Evolutionary conservation across 257 asterid species (phyloP), one percentile per base, ranked within the genome.

Genomic region (Capsicum pubescens): DNA sequence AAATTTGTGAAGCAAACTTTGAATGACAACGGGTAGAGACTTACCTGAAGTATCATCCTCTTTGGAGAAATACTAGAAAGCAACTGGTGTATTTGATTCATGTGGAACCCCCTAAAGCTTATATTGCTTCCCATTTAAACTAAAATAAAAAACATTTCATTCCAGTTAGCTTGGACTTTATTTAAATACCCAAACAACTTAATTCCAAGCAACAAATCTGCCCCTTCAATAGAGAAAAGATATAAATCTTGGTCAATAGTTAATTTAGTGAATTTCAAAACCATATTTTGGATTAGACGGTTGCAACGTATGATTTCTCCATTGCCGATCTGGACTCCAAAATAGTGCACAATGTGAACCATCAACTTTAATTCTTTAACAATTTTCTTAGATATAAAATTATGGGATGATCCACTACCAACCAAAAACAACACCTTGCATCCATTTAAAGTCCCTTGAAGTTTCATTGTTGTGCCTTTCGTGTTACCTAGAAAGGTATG

Each of bases 391-490:
- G n/a, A 64, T 9, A 32, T 32, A 63, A 63, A 63, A 63, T 26
- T 63, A 9, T 63, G 42, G 70, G 70, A 26, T 26, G 14, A 26
- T 8, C 46, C 46, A 64, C 71, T 8, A 32, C 32, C 71, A 64
- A 64, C n/a, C 2, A 64, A 44, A 64, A 32, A 9, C 71, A 32
- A 1, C 71, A 64, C 44, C 44, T 64, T 64, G n/a, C 6, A 6
- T 64, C 71, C 46, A 64, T 64, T 39, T 64, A 64, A 64, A 13
- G n/a, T 64, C 71, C 74, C 19, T 35, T 35, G 74, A 67, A 66
- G 17, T 35, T 67, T 67, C 74, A 67, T 35, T n/a, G 7, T 67
- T 67, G 21, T 67, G 50, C 74, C 74, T 6, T 46, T 7, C 15
- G 17, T 67, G 19, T 14, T 67, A 67, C 11, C 19, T 67, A 35